A percentile compares a stretch with the other conserved stretches of the same genome.
Conservation (phyloP, 169 alveolate species). For the Eimeria maxima region DNA sequence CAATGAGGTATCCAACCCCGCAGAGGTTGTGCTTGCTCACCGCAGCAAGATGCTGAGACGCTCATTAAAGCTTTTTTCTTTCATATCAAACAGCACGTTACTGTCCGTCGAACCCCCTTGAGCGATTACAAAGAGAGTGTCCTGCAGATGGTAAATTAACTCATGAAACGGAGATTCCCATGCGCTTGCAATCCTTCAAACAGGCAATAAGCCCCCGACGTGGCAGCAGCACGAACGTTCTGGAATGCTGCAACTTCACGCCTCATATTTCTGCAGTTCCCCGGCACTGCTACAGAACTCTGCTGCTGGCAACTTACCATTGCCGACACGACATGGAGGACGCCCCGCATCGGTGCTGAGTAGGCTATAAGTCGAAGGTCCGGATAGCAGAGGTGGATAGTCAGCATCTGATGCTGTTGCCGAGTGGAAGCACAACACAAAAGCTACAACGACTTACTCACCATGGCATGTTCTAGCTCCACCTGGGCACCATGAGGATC, state of each 20-base stretch:
- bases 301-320: constrained; percentile 43
- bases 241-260: background rate
- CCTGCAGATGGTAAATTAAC: constrained; percentile 27
- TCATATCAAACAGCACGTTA: constrained; percentile 66
- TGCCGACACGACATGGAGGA: constrained; percentile 77
- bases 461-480: background rate
- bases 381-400: constrained; percentile 68
- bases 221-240: background rate
- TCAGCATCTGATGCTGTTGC: constrained; percentile 54
- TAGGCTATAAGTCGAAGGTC: constrained; percentile 81
- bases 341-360: constrained; percentile 56
- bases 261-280: background rate
- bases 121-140: constrained; percentile 72
- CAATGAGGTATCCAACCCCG: background rate
- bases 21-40: background rate
- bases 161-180: background rate
- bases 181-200: background rate
- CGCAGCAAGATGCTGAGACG: constrained; percentile 80
- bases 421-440: background rate
- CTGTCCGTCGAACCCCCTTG: constrained; percentile 52
- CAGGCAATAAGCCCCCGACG: background rate
- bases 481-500: background rate
- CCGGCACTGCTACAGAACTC: background rate
- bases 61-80: constrained; percentile 73
- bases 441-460: background rate